Evolutionary conservation across 371 early-diverging fungal genomes (phyloP), one percentile per base, ranked within the genome.

Genomic region (Nematocida parisii): DNA sequence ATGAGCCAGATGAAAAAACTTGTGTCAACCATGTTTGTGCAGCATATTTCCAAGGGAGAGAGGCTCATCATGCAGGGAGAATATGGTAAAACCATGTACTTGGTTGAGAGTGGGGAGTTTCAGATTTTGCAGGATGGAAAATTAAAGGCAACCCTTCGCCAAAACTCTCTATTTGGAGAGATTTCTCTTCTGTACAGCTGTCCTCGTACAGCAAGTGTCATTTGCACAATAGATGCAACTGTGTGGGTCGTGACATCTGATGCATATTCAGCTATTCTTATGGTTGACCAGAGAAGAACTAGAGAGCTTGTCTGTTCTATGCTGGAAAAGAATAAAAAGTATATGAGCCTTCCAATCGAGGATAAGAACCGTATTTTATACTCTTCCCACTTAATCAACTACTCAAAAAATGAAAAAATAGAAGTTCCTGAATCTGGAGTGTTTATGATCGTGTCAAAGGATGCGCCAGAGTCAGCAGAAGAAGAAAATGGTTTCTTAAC

Each of bases 51-150:
- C 11, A 62, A 66, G 24, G 92, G 90, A 33, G 92, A 91, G 74
- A 90, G 88, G 57, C 90, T 98, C 50, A 95, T 96, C 83, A 90
- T 89, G 66, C 96, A 98, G 87, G 97, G 95, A 50, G 96, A 91
- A 58, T 92, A 93, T 11, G 96, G 95, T 52, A 95, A 94, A 88
- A 95, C 89, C 87, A 96, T 96, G 85, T 96, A 96, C 87, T 92
- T 95, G 11, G 95, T 95, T 39, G 97, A 96, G 84, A 89, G 90
- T 44, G 98, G 98, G 61, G 90, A 91, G 27, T 91, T 96, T 86
- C 95, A 95, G 82, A 93, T 95, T 55, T 91, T 90, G 86, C 92
- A 94, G 7, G 72, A 87, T 42, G 85, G 88, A 50, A 73, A 82
- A 24, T 58, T 22, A 86, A 83, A 70, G 84, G 61, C 62, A 72